A percentile compares a stretch with the other conserved stretches of the same genome.
Evolutionary conservation across 164 flowering plant genomes (phyloP).

Genomic region (grape (Vitis vinifera)): DNA sequence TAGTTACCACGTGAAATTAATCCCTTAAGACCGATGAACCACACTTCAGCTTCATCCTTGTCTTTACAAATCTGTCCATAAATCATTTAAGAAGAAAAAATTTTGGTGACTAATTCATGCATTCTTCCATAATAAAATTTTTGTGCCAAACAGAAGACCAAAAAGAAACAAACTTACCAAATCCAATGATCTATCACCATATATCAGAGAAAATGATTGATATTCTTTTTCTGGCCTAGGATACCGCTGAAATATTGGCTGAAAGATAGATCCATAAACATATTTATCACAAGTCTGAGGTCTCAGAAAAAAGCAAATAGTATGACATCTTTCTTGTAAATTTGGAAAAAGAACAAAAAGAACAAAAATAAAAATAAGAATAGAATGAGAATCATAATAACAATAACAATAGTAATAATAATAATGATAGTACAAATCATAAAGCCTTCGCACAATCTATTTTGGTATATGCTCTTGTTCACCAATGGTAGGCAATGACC

Average conservation of each 20-base stretch:
- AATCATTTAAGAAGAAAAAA: background rate
- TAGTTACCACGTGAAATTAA: constrained; percentile 53
- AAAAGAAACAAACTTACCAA: constrained; percentile 49
- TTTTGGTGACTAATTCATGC: background rate
- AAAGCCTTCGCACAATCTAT: too few relatives aligned
- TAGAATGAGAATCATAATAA: too few relatives aligned
- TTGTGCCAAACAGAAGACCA: background rate
- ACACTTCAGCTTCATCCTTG: constrained; percentile 95
- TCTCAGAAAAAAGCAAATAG: background rate
- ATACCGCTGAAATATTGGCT: constrained; percentile 90
- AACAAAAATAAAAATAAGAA: too few relatives aligned
- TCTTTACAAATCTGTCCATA: constrained; percentile 89
- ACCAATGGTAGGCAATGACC: too few relatives aligned
- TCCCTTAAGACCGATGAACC: constrained; percentile 88
- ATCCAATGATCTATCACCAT: constrained; percentile 78
- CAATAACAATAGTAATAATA: too few relatives aligned
- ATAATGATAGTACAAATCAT: too few relatives aligned
- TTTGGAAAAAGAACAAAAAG: too few relatives aligned
- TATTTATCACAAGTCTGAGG: background rate
- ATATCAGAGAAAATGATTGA: constrained; percentile 89
- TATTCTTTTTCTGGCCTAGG: constrained; percentile 95
- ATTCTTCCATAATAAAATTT: background rate
- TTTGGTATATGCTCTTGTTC: too few relatives aligned
- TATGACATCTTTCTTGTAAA: background rate
- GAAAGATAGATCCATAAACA: constrained; percentile 23